Evolutionary conservation across 2,329 filamentous ascomycete species (phyloP).

Genomic region (Nannizziopsis barbatae): DNA sequence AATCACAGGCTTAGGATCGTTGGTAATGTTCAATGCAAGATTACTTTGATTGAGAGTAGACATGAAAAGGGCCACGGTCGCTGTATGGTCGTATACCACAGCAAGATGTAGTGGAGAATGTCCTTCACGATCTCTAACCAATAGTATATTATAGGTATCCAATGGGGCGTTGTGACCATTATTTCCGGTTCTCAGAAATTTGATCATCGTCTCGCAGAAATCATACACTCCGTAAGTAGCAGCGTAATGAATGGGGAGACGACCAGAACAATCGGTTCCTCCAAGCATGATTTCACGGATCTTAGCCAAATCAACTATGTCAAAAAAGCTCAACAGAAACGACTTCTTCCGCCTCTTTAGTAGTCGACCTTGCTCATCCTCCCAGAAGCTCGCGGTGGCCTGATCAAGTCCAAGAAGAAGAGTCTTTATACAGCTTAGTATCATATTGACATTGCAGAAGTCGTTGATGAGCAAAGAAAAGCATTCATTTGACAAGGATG

Average conservation of each 20-base stretch:
- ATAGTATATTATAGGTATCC: not conserved
- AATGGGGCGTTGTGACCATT: not conserved
- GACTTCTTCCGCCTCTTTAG: not conserved
- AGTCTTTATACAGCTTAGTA: too few relatives aligned
- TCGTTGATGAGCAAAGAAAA: too few relatives aligned
- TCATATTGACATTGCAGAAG: too few relatives aligned
- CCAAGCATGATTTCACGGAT: not conserved
- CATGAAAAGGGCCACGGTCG: slow-evolving; percentile 10
- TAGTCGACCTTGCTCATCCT: not conserved
- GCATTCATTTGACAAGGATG: too few relatives aligned
- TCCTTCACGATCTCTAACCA: slow-evolving; percentile 6
- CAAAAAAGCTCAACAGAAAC: slow-evolving; percentile 1
- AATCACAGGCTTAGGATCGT: not conserved
- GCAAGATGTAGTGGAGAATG: slow-evolving; percentile 15
- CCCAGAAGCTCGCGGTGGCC: too few relatives aligned
- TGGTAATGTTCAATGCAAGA: not conserved
- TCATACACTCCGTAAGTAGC: slow-evolving; percentile 12
- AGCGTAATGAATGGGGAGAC: slow-evolving; percentile 16
- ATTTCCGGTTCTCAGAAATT: slow-evolving; percentile 5
- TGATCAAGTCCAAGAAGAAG: too few relatives aligned
- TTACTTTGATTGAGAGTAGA: not conserved
- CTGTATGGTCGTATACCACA: slow-evolving; percentile 11
- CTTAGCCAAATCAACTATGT: not conserved
- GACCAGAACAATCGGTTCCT: slow-evolving; percentile 11
- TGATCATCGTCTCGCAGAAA: slow-evolving; percentile 11